phyloP scores from a whole-genome alignment of 306 rosid species.

The Dalbergia oliveri region DNA sequence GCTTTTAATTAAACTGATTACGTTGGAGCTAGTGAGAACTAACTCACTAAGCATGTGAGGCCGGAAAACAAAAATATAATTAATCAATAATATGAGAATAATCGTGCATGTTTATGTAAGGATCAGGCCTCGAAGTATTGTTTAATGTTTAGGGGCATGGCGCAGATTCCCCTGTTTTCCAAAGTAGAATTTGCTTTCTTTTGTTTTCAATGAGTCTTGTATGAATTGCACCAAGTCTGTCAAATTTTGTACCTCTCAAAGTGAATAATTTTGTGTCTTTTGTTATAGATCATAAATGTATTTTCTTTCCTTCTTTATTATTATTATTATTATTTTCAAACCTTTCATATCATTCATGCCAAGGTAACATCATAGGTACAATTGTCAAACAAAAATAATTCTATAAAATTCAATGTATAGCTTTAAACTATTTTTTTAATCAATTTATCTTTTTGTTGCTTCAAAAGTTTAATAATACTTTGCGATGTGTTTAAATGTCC shows the following conservation, averaged over 20 bases:
- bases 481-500: not conserved
- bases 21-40: conserved; percentile 30
- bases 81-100: conserved; percentile 19
- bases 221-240: not conserved
- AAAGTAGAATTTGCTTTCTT: not conserved
- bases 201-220: not conserved
- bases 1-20: conserved; percentile 32
- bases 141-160: not conserved
- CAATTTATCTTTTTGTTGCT: not conserved
- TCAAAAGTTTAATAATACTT: not conserved
- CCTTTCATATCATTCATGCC: not conserved
- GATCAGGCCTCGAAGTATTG: not conserved
- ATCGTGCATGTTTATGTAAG: conserved; percentile 6
- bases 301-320: too few relatives aligned
- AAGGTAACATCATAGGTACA: conserved; percentile 6
- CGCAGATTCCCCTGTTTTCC: not conserved
- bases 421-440: not conserved
- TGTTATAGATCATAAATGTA: too few relatives aligned
- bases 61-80: not conserved
- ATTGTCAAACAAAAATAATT: not conserved
- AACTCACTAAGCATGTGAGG: conserved; percentile 37
- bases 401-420: not conserved
- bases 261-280: not conserved
- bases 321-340: not conserved
- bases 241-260: not conserved